phyloP scores from a whole-genome alignment of 768 basidiomycete species.

The Phylloporus scabripes region DNA sequence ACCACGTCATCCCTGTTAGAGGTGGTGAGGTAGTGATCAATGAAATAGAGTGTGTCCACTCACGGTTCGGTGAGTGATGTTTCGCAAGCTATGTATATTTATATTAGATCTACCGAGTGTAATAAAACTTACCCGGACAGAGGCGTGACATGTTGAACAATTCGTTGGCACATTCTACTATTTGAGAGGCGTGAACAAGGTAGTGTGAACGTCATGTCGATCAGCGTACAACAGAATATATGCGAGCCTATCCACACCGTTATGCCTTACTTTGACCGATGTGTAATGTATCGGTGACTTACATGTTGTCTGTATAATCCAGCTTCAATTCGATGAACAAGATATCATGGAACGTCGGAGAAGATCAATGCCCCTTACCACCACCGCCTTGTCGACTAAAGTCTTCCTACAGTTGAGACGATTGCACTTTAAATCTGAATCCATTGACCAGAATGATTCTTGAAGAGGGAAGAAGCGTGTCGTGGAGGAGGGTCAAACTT shows the following conservation, averaged over 20 bases:
- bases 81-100: slow-evolving; percentile 60
- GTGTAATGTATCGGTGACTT: slow-evolving; percentile 14
- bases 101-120: not conserved
- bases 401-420: slow-evolving; percentile 66
- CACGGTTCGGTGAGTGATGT: slow-evolving; percentile 77
- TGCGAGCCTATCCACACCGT: slow-evolving; percentile 56
- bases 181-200: not conserved
- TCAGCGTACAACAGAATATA: slow-evolving; percentile 68
- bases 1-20: slow-evolving; percentile 48
- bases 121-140: slow-evolving; percentile 57
- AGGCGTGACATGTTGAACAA: slow-evolving; percentile 71
- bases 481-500: not conserved
- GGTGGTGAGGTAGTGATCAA: not conserved
- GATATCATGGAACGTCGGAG: not conserved
- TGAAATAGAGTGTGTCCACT: slow-evolving; percentile 14
- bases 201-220: not conserved
- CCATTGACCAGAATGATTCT: slow-evolving; percentile 40
- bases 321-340: slow-evolving; percentile 5
- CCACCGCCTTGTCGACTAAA: slow-evolving; percentile 75
- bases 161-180: slow-evolving; percentile 83
- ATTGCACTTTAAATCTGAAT: slow-evolving; percentile 73
- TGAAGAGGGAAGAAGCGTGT: not conserved
- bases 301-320: slow-evolving; percentile 49
- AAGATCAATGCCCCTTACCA: slow-evolving; percentile 35
- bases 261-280: not conserved